Evolutionary conservation across 2,329 filamentous ascomycete genomes (phyloP).

Genomic region (Phoma herbarum): DNA sequence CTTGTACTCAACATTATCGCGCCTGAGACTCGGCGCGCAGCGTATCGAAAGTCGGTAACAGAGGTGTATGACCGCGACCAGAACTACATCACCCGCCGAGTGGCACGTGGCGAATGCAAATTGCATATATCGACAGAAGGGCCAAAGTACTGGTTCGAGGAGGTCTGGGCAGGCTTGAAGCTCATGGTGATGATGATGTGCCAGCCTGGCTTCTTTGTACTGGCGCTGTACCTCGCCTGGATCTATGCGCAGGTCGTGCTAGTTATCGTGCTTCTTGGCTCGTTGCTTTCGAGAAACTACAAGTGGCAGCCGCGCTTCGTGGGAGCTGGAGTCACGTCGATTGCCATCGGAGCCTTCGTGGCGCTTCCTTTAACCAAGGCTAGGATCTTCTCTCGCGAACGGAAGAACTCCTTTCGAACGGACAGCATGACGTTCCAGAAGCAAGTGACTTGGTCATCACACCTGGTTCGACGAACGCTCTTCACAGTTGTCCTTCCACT

Average conservation of each 20-base stretch:
- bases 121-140: slow-evolving; percentile 77
- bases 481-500: slow-evolving; percentile 74
- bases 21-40: slow-evolving; percentile 75
- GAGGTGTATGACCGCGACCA: slow-evolving; percentile 62
- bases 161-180: slow-evolving; percentile 74
- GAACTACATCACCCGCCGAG: slow-evolving; percentile 59
- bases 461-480: slow-evolving; percentile 72
- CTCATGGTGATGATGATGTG: slow-evolving; percentile 75
- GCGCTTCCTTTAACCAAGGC: slow-evolving; percentile 79
- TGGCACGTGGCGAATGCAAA: slow-evolving; percentile 78
- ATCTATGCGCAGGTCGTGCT: slow-evolving; percentile 80
- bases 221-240: slow-evolving; percentile 79
- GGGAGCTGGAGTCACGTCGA: slow-evolving; percentile 70
- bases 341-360: slow-evolving; percentile 73
- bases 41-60: slow-evolving; percentile 72
- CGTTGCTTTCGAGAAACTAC: slow-evolving; percentile 75
- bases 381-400: slow-evolving; percentile 71
- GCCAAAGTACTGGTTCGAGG: slow-evolving; percentile 79
- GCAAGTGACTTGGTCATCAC: slow-evolving; percentile 74
- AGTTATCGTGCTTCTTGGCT: slow-evolving; percentile 74
- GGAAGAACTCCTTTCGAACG: slow-evolving; percentile 66
- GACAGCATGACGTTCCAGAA: slow-evolving; percentile 73
- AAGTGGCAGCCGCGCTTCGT: slow-evolving; percentile 69
- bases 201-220: slow-evolving; percentile 76
- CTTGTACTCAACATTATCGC: slow-evolving; percentile 74